Conservation (phyloP, 1,284 basidiomycete genomes). For the Austroboletus rostrupii region DNA sequence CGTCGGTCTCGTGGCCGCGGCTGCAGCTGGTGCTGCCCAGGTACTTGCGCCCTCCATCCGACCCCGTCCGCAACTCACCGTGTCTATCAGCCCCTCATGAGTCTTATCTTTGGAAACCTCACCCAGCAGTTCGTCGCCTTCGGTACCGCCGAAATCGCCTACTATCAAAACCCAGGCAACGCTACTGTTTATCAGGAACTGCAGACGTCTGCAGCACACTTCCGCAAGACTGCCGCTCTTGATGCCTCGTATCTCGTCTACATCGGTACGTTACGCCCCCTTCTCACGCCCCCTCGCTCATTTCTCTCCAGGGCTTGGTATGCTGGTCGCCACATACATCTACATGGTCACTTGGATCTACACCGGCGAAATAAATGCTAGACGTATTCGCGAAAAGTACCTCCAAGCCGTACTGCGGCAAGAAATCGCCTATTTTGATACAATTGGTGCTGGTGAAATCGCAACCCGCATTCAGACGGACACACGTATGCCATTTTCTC, state of each 20-base stretch:
- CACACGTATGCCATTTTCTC: slow-evolving; percentile 55
- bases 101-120: slow-evolving; percentile 76
- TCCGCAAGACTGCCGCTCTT: slow-evolving; percentile 60
- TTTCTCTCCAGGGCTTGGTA: slow-evolving; percentile 48
- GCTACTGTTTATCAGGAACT: slow-evolving; percentile 28
- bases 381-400: slow-evolving; percentile 78
- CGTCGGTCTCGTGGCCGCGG: slow-evolving; percentile 65
- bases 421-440: slow-evolving; percentile 89
- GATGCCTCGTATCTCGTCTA: slow-evolving; percentile 53
- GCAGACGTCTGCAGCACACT: slow-evolving; percentile 41
- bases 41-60: slow-evolving; percentile 32
- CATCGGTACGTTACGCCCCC: slow-evolving; percentile 56
- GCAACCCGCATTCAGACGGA: slow-evolving; percentile 94
- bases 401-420: slow-evolving; percentile 76
- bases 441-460: slow-evolving; percentile 91
- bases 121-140: slow-evolving; percentile 75
- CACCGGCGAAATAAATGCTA: slow-evolving; percentile 84
- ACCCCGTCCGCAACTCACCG: background rate
- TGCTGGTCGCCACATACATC: slow-evolving; percentile 64
- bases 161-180: slow-evolving; percentile 22
- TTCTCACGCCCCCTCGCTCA: too few species aligned
- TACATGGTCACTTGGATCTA: slow-evolving; percentile 90
- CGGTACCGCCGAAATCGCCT: slow-evolving; percentile 24
- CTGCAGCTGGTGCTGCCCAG: slow-evolving; percentile 76
- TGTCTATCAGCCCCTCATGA: slow-evolving; percentile 68